Evolutionary conservation across 768 basidiomycete species (phyloP).

Genomic region (Daedalea quercina): DNA sequence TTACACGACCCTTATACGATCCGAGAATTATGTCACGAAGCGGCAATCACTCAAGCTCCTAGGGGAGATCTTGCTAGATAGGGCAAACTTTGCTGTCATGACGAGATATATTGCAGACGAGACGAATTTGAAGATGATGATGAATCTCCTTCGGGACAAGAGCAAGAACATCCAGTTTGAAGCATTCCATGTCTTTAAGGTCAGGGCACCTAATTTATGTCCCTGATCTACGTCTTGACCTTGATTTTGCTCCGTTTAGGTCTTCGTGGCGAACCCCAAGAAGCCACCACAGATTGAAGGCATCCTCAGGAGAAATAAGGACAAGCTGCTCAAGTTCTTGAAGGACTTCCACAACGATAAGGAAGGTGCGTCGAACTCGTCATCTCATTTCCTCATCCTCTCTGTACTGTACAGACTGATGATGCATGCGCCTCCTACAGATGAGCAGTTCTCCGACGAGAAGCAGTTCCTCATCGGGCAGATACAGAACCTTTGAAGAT

Average conservation of each 20-base stretch:
- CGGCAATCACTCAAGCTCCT: slow-evolving; percentile 97
- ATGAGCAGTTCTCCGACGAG: slow-evolving; percentile 96
- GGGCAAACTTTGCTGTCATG: slow-evolving; percentile 98
- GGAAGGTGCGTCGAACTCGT: slow-evolving; percentile 57
- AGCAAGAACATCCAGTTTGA: slow-evolving; percentile 99
- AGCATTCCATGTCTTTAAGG: slow-evolving; percentile 99
- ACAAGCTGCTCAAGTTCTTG: slow-evolving; percentile 84
- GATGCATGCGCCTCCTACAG: slow-evolving; percentile 39
- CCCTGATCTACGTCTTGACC: no score
- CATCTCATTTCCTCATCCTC: no score
- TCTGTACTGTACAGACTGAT: slow-evolving; percentile 56
- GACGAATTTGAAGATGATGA: slow-evolving; percentile 99
- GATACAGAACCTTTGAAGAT: slow-evolving; percentile 62
- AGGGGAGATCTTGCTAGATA: slow-evolving; percentile 95
- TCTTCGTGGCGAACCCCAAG: slow-evolving; percentile 99
- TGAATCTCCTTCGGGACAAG: slow-evolving; percentile 96
- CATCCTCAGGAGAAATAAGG: slow-evolving; percentile 90
- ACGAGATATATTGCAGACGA: slow-evolving; percentile 94
- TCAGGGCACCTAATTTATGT: slow-evolving; percentile 21
- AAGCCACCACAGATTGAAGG: slow-evolving; percentile 92
- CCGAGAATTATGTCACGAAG: slow-evolving; percentile 98
- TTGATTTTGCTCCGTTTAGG: no score
- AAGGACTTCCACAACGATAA: slow-evolving; percentile 97
- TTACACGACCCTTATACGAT: slow-evolving; percentile 88
- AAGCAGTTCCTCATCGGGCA: slow-evolving; percentile 94